Conservation (phyloP, 2,329 filamentous ascomycete genomes). For the Colletotrichum nymphaeae region DNA sequence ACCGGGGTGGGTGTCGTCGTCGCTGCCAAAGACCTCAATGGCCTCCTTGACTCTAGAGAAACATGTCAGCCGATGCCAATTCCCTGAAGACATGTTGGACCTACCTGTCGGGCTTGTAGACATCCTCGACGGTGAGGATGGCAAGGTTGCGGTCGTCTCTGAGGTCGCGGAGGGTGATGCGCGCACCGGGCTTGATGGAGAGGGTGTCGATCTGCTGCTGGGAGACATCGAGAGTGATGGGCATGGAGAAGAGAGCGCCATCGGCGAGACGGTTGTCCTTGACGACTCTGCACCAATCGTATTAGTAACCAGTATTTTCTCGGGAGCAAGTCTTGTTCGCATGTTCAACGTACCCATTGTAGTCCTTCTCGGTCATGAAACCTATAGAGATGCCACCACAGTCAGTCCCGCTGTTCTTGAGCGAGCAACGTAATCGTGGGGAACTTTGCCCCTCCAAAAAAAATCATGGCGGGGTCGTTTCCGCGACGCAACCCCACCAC, state of each 20-base stretch:
- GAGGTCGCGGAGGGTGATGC: slow-evolving; percentile 92
- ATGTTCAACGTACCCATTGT: slow-evolving; percentile 77
- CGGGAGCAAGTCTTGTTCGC: background rate
- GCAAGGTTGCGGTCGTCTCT: slow-evolving; percentile 96
- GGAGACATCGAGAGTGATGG: slow-evolving; percentile 91
- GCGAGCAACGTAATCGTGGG: slow-evolving; percentile 26
- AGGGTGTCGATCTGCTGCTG: slow-evolving; percentile 79
- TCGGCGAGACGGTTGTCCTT: slow-evolving; percentile 86
- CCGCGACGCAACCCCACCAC: slow-evolving; percentile 34
- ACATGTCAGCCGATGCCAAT: slow-evolving; percentile 56
- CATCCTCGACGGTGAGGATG: slow-evolving; percentile 94
- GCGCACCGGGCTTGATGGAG: slow-evolving; percentile 81
- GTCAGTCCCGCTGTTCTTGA: slow-evolving; percentile 24
- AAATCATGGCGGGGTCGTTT: slow-evolving; percentile 30
- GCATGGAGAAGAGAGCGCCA: slow-evolving; percentile 95
- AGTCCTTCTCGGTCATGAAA: slow-evolving; percentile 98
- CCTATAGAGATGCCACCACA: slow-evolving; percentile 61
- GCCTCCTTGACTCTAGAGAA: slow-evolving; percentile 81
- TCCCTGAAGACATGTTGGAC: slow-evolving; percentile 55
- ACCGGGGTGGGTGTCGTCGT: slow-evolving; percentile 90
- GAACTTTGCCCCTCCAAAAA: slow-evolving; percentile 27
- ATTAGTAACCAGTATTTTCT: slow-evolving; percentile 43
- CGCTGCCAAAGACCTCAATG: slow-evolving; percentile 92
- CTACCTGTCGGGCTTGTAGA: slow-evolving; percentile 96
- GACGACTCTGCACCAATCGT: slow-evolving; percentile 75